Conservation (phyloP, 1,284 basidiomycete species). For the Somion occarium region DNA sequence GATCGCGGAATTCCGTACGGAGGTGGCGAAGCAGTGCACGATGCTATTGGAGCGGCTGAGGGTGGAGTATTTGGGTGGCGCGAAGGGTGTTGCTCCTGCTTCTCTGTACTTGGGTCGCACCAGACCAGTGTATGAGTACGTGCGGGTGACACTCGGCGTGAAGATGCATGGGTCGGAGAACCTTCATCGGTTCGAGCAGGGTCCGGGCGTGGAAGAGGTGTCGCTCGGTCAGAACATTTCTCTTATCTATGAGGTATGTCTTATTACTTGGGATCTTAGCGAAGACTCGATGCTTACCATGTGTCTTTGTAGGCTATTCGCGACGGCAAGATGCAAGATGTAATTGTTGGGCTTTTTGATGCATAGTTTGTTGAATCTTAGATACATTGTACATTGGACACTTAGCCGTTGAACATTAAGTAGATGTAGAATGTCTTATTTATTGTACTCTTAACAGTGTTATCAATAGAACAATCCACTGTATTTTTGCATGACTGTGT, state of each 20-base stretch:
- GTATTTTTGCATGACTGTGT: too few species aligned
- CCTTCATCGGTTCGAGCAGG: slow-evolving; percentile 46
- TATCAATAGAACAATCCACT: too few species aligned
- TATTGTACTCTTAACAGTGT: too few species aligned
- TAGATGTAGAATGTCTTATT: too few species aligned
- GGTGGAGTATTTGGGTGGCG: slow-evolving; percentile 48
- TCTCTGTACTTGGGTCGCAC: slow-evolving; percentile 59
- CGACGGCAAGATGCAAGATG: slow-evolving; percentile 64
- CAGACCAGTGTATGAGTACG: slow-evolving; percentile 63
- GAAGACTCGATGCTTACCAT: slow-evolving; percentile 30
- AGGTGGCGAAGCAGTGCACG: slow-evolving; percentile 41
- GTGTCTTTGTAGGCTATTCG: slow-evolving; percentile 45
- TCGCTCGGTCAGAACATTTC: slow-evolving; percentile 66
- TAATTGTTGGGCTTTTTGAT: slow-evolving; percentile 50
- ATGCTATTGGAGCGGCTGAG: slow-evolving; percentile 46
- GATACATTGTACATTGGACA: too few species aligned
- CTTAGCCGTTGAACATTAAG: too few species aligned
- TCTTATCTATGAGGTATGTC: slow-evolving; percentile 53
- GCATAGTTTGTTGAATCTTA: background rate
- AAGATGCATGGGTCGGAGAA: slow-evolving; percentile 76
- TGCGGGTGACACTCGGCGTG: slow-evolving; percentile 61
- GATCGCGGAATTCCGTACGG: slow-evolving; percentile 49
- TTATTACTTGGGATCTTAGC: background rate
- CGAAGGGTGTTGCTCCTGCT: slow-evolving; percentile 54
- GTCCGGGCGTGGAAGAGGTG: slow-evolving; percentile 46